Percentiles rank a stretch among this genome's conserved stretches.
Conservation (phyloP, 805 yeast species). For the Myxozyma sirexii region DNA sequence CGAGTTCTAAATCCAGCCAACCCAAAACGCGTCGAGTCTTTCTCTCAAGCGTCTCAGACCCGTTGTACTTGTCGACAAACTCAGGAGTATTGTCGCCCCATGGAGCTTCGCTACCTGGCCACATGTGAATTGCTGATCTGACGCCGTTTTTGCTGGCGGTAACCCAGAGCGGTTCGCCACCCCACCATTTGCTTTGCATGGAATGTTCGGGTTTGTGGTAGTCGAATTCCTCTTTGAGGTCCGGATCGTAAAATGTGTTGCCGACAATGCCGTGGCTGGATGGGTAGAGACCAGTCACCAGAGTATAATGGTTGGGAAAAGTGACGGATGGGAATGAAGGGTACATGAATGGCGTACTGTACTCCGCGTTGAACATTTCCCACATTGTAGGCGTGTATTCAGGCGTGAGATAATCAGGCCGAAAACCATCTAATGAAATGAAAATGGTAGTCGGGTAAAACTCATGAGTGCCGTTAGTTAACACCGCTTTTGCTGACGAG, state of each 20-base stretch:
- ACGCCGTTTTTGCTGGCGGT: conserved; percentile 69
- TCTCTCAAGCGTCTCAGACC: conserved; percentile 57
- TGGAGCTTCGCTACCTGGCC: conserved; percentile 90
- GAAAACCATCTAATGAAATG: conserved; percentile 85
- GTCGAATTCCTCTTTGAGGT: conserved; percentile 56
- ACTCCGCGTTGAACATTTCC: conserved; percentile 45
- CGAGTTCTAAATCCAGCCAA: conserved; percentile 63
- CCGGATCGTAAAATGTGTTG: conserved; percentile 73
- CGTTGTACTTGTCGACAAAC: conserved; percentile 63
- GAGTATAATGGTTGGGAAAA: conserved; percentile 89
- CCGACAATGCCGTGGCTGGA: conserved; percentile 85
- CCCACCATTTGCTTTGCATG: conserved; percentile 71
- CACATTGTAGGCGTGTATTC: conserved; percentile 72
- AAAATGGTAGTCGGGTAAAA: conserved; percentile 80
- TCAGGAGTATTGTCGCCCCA: conserved; percentile 56
- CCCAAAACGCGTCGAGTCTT: conserved; percentile 62
- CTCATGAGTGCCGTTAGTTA: conserved; percentile 64
- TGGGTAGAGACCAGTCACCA: conserved; percentile 85
- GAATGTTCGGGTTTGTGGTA: conserved; percentile 61
- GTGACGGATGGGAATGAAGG: conserved; percentile 90
- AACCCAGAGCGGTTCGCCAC: conserved; percentile 88
- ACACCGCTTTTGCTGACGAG: conserved; percentile 22
- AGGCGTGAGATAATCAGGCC: conserved; percentile 78
- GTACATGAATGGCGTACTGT: conserved; percentile 77
- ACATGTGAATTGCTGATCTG: conserved; percentile 83